These are phyloP conservation scores for Russula sp. DNA, from an alignment of 768 basidiomycete species.

Conservation along the genomic window DNA sequence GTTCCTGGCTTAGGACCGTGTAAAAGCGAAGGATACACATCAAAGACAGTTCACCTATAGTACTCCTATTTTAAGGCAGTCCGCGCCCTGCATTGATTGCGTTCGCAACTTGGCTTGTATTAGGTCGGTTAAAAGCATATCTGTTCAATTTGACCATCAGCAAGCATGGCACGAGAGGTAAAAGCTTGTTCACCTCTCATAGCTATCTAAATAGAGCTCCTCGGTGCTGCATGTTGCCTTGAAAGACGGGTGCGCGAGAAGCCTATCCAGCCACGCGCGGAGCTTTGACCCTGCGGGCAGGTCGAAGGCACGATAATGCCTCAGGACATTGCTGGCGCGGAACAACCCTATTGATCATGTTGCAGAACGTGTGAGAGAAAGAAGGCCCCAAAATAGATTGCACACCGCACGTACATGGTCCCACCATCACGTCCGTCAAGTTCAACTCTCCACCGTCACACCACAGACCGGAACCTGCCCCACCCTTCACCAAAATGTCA, in stretches of 20 bases:
- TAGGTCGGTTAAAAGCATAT: constrained; percentile 71
- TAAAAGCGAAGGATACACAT: no score
- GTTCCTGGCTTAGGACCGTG: no score
- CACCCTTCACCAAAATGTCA: neutral
- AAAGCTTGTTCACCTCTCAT: constrained; percentile 48
- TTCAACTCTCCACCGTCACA: constrained; percentile 50
- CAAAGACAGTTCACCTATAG: no score
- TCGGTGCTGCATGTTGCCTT: constrained; percentile 64
- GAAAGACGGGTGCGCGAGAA: constrained; percentile 59
- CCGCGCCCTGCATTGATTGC: constrained; percentile 64
- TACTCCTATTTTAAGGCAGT: constrained; percentile 37
- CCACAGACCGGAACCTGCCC: constrained; percentile 49
- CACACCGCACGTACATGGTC: constrained; percentile 47
- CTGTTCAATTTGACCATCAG: constrained; percentile 31
- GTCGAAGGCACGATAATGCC: constrained; percentile 62
- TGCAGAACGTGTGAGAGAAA: constrained; percentile 14
- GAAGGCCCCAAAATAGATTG: neutral
- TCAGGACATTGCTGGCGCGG: constrained; percentile 56
- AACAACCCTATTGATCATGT: constrained; percentile 48
- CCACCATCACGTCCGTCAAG: constrained; percentile 62
- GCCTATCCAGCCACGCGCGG: constrained; percentile 44
- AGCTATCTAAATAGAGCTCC: constrained; percentile 67
- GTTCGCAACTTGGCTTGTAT: constrained; percentile 69
- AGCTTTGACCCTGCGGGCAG: constrained; percentile 46
- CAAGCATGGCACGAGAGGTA: neutral